phyloP scores from a whole-genome alignment of 257 asterid genomes.

The Fraxinus excelsior region DNA sequence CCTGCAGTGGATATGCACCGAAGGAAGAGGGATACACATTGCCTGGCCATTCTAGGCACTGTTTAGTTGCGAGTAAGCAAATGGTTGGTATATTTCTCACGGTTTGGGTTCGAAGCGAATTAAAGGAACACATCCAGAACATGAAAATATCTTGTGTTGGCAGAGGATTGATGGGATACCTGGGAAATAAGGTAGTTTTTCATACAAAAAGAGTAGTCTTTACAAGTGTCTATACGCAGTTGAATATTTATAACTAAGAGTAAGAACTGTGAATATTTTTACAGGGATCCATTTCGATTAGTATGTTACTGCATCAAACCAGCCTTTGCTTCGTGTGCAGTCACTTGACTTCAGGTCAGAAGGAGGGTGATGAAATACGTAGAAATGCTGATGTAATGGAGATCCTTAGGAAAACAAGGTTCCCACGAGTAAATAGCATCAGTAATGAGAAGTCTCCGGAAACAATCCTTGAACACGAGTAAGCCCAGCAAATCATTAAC shows the following conservation, averaged over 20 bases:
- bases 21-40: slow-evolving; percentile 37
- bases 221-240: background rate
- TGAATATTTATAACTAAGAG: background rate
- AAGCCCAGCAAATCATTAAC: slow-evolving; percentile 26
- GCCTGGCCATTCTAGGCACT: slow-evolving; percentile 48
- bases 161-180: slow-evolving; percentile 74
- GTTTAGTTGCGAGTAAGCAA: slow-evolving; percentile 63
- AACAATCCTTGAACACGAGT: slow-evolving; percentile 62
- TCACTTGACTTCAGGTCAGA: slow-evolving; percentile 69
- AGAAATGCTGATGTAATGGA: slow-evolving; percentile 68
- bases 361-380: slow-evolving; percentile 67
- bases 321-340: slow-evolving; percentile 75
- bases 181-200: slow-evolving; percentile 58
- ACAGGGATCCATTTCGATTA: slow-evolving; percentile 71
- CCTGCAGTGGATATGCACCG: slow-evolving; percentile 38
- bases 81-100: slow-evolving; percentile 73
- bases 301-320: slow-evolving; percentile 68
- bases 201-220: background rate
- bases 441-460: slow-evolving; percentile 61
- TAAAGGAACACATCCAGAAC: slow-evolving; percentile 53
- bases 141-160: slow-evolving; percentile 70
- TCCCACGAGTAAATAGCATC: slow-evolving; percentile 49
- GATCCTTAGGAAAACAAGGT: slow-evolving; percentile 61
- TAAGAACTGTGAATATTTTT: slow-evolving; percentile 5
- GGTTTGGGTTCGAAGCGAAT: slow-evolving; percentile 61